A percentile compares a stretch with the other conserved stretches of the same genome.
phyloP scores from a whole-genome alignment of 257 asterid species.

The Nemophila menziesii region DNA sequence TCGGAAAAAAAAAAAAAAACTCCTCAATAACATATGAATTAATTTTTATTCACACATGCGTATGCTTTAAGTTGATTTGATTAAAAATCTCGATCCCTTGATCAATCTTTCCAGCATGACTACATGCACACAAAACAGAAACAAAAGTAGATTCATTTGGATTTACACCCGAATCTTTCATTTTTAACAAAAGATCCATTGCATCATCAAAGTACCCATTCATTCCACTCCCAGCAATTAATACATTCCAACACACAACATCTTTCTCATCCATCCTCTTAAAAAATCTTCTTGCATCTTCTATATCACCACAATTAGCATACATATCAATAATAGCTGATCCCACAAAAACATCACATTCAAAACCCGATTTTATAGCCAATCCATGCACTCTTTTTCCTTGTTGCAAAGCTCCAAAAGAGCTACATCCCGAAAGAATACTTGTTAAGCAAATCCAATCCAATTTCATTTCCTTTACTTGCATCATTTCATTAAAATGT shows the following conservation, averaged over 20 bases:
- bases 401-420: conserved; percentile 44
- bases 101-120: conserved; percentile 37
- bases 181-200: conserved; percentile 21
- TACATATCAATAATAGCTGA: conserved; percentile 48
- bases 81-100: conserved; percentile 39
- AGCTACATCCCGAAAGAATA: conserved; percentile 42
- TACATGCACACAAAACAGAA: conserved; percentile 40
- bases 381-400: conserved; percentile 40
- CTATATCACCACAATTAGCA: conserved; percentile 32
- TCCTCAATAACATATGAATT: no score
- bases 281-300: conserved; percentile 24
- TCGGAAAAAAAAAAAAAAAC: no score
- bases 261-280: conserved; percentile 30
- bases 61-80: no score
- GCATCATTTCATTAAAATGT: conserved; percentile 38
- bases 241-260: conserved; percentile 48
- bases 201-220: conserved; percentile 34
- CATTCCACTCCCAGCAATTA: conserved; percentile 47
- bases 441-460: conserved; percentile 39
- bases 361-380: conserved; percentile 32
- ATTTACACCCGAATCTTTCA: conserved; percentile 19
- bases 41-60: no score
- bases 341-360: conserved; percentile 35
- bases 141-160: conserved; percentile 44
- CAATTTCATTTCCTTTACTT: conserved; percentile 14